A percentile compares a stretch with the other conserved stretches of the same genome.
Conservation (phyloP, 75 land plant genomes). For the Azolla pinnata region DNA sequence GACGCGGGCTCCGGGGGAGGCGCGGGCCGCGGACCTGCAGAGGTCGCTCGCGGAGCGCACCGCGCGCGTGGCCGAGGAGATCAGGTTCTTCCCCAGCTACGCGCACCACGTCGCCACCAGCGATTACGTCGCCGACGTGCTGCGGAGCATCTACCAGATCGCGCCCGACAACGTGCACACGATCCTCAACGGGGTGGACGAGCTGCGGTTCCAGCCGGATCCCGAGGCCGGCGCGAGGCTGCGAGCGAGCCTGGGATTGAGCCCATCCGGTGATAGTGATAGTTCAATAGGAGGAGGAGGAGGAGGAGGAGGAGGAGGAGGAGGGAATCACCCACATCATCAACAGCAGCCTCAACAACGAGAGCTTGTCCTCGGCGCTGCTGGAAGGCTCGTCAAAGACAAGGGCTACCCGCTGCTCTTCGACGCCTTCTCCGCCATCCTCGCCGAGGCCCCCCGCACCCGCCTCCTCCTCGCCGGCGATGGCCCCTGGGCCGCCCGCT, state of each 20-base stretch:
- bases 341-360: too few relatives aligned
- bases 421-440: slow-evolving; percentile 43
- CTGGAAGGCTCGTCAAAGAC: slow-evolving; percentile 67
- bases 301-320: too few relatives aligned
- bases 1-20: slow-evolving; percentile 40
- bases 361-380: slow-evolving; percentile 64
- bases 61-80: slow-evolving; percentile 49
- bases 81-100: slow-evolving; percentile 57
- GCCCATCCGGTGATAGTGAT: slow-evolving; percentile 33
- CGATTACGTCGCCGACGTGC: slow-evolving; percentile 65
- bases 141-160: slow-evolving; percentile 67
- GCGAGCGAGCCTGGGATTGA: slow-evolving; percentile 35
- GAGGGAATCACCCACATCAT: too few relatives aligned
- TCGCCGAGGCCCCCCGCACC: slow-evolving; percentile 16
- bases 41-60: slow-evolving; percentile 18
- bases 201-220: slow-evolving; percentile 33
- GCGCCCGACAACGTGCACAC: slow-evolving; percentile 51
- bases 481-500: slow-evolving; percentile 68
- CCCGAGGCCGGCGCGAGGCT: slow-evolving; percentile 23
- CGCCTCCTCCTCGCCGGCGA: slow-evolving; percentile 53
- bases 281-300: too few relatives aligned
- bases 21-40: slow-evolving; percentile 38
- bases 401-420: slow-evolving; percentile 62
- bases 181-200: slow-evolving; percentile 64
- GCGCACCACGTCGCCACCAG: slow-evolving; percentile 68